Evolutionary conservation across 2,329 filamentous ascomycete species (phyloP).

Genomic region (Colletotrichum sp.): DNA sequence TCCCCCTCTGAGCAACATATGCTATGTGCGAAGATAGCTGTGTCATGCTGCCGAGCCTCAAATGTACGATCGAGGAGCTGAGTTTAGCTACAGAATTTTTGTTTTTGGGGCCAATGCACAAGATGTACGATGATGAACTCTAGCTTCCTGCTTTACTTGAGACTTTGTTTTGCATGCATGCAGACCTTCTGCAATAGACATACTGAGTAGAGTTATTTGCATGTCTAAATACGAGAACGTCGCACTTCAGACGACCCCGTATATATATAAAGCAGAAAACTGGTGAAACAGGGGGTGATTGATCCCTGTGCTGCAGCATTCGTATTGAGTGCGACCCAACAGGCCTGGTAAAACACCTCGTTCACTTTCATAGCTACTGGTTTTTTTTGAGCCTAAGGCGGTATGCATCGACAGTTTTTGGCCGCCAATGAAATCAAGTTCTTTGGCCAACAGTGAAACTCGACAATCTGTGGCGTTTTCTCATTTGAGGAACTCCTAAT

Average conservation of each 20-base stretch:
- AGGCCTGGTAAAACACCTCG: neutral
- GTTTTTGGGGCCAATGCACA: neutral
- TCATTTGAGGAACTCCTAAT: neutral
- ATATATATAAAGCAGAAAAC: neutral
- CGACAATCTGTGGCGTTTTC: neutral
- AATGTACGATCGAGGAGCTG: accelerated
- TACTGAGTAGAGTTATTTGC: neutral
- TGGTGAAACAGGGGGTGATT: neutral
- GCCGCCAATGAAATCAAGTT: neutral
- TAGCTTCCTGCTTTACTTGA: neutral
- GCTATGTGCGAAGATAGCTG: neutral
- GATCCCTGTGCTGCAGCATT: neutral
- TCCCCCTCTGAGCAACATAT: neutral
- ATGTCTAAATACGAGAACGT: neutral
- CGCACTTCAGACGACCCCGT: neutral
- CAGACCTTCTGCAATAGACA: neutral
- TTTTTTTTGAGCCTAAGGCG: neutral
- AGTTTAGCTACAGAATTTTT: neutral
- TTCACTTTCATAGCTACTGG: neutral
- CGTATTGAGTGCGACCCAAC: neutral
- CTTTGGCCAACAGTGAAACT: neutral
- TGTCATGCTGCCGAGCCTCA: neutral
- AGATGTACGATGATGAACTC: neutral
- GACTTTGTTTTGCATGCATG: neutral
- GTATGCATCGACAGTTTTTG: neutral